Base-by-base conservation (phyloP, 345 rosid genomes). In the Sonneratia alba region DNA sequence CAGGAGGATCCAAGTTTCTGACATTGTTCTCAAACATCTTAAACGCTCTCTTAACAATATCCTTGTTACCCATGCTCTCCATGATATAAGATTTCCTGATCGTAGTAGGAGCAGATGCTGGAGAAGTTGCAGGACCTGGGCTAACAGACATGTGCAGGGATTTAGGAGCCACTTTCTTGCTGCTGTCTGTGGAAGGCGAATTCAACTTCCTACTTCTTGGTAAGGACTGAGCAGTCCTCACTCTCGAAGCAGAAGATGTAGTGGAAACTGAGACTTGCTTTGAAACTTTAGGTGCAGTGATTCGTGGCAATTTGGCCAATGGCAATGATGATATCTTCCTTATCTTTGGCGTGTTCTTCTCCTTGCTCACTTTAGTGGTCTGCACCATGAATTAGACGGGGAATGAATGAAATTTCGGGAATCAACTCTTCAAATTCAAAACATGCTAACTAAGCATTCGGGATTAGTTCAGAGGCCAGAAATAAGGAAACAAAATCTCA, bases 51-150 rank as follows among this genome's bases (percentile, higher is more conserved):
- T 83, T 91, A 36, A 94, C 92, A 68, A 90, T 91, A 81, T 94
- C 98, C 80, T 94, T 94, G 82, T 94, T 96, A 56, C 94, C 91
- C 98, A 94, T 94, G 76, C 79, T 85, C 81, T 94, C 98, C 96
- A 90, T 90, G 64, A 94, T 84, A 78, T 85, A 76, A 63, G 96
- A 85, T 56, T 87, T 87, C 77, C 91, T 84, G 22, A 83, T 72
- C 63, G 83, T 68, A 11, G 87, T 43, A 57, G 68, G 72, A 77
- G 87, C 72, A 68, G 80, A 70, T 65, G 76, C 82, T 75, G 71
- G 86, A 59, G 89, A 80, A 59, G 70, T 76, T 21, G 88, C 72
- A 57, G 89, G 77, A 36, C 81, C 90, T 69, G 85, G 62, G 77
- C 77, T 82, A 79, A 86, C 79, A 70, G 96, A 91, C 78, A 81